Percentiles rank a stretch among this genome's conserved stretches.
Conservation (phyloP, 2,329 filamentous ascomycete species). For the Penicillium sp. region DNA sequence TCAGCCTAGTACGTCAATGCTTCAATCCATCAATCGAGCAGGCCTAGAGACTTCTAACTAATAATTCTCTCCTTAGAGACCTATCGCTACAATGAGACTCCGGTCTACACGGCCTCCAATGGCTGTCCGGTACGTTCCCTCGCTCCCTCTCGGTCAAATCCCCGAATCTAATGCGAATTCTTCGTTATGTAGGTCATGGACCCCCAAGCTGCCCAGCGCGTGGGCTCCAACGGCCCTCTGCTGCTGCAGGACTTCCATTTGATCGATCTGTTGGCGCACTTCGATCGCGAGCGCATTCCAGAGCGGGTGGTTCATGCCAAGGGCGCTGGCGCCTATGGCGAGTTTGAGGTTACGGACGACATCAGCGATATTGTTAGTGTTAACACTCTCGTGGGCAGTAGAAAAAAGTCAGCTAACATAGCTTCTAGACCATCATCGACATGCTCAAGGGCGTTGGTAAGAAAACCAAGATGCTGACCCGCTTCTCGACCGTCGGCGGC, state of each 20-base stretch:
- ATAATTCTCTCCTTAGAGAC: constrained; percentile 33
- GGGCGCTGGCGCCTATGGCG: constrained; percentile 48
- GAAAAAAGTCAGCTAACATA: neutral
- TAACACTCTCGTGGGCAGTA: neutral
- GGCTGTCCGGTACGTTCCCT: constrained; percentile 52
- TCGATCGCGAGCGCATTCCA: constrained; percentile 47
- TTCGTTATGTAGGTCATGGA: constrained; percentile 49
- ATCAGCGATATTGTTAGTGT: constrained; percentile 51
- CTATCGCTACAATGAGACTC: constrained; percentile 60
- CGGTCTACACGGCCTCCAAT: constrained; percentile 64
- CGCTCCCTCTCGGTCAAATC: neutral
- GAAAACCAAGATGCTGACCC: constrained; percentile 66
- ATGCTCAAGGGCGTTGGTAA: constrained; percentile 66
- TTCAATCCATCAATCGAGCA: neutral
- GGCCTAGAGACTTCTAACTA: constrained; percentile 6
- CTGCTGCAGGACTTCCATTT: constrained; percentile 68
- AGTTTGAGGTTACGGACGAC: constrained; percentile 53
- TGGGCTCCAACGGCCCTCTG: constrained; percentile 61
- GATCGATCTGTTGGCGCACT: constrained; percentile 61
- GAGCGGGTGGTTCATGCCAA: constrained; percentile 51
- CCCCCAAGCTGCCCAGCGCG: constrained; percentile 57
- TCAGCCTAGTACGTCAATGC: constrained; percentile 34
- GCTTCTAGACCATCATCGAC: constrained; percentile 44
- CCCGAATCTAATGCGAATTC: constrained; percentile 14
- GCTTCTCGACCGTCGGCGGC: constrained; percentile 77